These are phyloP conservation scores for Candida neerlandica DNA, from an alignment of 1,139 yeast genomes.

Conservation along the genomic window DNA sequence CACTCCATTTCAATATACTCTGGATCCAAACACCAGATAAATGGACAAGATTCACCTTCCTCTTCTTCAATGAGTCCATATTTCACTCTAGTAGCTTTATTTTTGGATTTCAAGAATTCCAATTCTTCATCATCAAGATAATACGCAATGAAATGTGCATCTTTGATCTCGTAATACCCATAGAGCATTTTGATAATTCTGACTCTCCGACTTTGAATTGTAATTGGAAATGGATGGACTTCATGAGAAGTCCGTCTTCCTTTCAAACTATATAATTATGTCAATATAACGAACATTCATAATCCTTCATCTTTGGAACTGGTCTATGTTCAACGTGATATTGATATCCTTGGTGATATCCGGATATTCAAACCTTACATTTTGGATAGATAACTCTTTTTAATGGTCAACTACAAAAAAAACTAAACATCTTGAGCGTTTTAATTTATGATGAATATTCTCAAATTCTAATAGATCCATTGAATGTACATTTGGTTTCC, in stretches of 20 bases:
- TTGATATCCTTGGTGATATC: no score
- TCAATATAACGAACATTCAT: not conserved
- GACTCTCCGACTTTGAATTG: not conserved
- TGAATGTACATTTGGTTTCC: no score
- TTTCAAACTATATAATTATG: not conserved
- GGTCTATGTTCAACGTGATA: not conserved
- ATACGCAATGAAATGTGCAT: not conserved
- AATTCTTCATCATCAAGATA: conserved; percentile 2
- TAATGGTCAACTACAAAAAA: not conserved
- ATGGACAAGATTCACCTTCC: no score
- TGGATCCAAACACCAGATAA: no score
- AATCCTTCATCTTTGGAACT: not conserved
- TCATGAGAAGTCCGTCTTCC: not conserved
- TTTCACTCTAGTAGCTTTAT: not conserved
- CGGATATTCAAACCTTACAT: not conserved
- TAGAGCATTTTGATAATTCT: not conserved
- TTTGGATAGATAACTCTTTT: not conserved
- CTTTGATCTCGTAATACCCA: not conserved
- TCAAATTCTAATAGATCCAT: no score
- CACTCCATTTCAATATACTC: no score
- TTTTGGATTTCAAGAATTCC: not conserved
- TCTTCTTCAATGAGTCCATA: no score
- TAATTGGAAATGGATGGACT: not conserved
- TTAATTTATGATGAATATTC: no score
- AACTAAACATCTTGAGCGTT: conserved; percentile 1